Percentiles rank a stretch among this genome's conserved stretches.
Evolutionary conservation across 805 yeast species (phyloP).

Genomic region (Phaffomyces antillensis): DNA sequence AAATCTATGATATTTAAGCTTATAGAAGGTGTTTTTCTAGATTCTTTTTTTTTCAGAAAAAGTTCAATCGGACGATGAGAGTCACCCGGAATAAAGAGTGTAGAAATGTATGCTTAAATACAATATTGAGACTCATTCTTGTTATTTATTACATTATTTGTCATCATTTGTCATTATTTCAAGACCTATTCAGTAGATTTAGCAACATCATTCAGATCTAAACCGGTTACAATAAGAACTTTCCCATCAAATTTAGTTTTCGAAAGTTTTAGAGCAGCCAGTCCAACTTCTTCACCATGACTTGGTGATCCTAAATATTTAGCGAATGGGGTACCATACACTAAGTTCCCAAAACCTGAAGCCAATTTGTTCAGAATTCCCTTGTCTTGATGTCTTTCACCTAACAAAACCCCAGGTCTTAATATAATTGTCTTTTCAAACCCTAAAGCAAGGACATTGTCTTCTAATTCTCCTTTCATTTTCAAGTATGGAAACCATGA

Average conservation of each 20-base stretch:
- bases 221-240: constrained; percentile 26
- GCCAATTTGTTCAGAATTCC: constrained; percentile 30
- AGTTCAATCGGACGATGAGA: too few species aligned
- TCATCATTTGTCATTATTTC: constrained; percentile 5
- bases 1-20: too few species aligned
- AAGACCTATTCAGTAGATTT: background rate
- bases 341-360: constrained; percentile 20
- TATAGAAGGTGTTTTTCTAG: too few species aligned
- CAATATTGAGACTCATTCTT: too few species aligned
- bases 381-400: constrained; percentile 43
- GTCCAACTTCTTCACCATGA: constrained; percentile 61
- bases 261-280: constrained; percentile 38
- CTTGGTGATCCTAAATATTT: constrained; percentile 37
- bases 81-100: too few species aligned
- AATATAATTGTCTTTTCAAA: constrained; percentile 71
- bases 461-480: constrained; percentile 73
- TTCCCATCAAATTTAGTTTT: constrained; percentile 12
- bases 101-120: too few species aligned
- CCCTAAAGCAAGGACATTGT: constrained; percentile 50
- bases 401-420: constrained; percentile 71
- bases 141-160: background rate
- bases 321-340: constrained; percentile 30
- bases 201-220: constrained; percentile 18
- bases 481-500: constrained; percentile 57
- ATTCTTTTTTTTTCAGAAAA: too few species aligned